Conservation (phyloP, 805 yeast species). For the Grigorovia yakushimaensis region DNA sequence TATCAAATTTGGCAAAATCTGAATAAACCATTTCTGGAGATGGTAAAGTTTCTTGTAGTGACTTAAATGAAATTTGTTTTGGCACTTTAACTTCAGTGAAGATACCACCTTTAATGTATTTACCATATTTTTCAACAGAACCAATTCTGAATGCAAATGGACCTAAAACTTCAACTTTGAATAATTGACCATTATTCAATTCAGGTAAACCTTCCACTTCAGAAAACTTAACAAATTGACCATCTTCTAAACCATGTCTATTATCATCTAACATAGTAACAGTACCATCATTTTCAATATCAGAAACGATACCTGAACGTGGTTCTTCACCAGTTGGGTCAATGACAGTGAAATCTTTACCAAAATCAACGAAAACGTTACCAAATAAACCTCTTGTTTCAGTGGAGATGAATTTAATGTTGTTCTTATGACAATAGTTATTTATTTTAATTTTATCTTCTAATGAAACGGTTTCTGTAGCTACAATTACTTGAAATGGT, state of each 20-base stretch:
- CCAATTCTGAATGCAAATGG: constrained; percentile 86
- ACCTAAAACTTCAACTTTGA: constrained; percentile 76
- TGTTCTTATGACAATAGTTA: constrained; percentile 59
- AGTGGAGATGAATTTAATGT: constrained; percentile 71
- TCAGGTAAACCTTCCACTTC: constrained; percentile 76
- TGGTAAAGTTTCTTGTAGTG: constrained; percentile 54
- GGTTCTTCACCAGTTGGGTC: constrained; percentile 95
- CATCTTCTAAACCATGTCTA: constrained; percentile 91
- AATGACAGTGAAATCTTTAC: constrained; percentile 64
- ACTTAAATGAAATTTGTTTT: constrained; percentile 46
- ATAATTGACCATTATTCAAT: constrained; percentile 64
- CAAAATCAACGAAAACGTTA: constrained; percentile 81
- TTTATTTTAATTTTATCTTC: constrained; percentile 71
- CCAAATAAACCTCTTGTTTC: constrained; percentile 87
- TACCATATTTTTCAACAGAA: constrained; percentile 44
- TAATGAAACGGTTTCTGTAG: constrained; percentile 58
- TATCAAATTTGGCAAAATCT: constrained; percentile 90
- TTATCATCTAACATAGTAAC: constrained; percentile 89
- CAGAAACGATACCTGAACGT: constrained; percentile 73
- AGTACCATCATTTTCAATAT: constrained; percentile 77
- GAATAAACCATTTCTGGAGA: constrained; percentile 72
- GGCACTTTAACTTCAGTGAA: constrained; percentile 93
- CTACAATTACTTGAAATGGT: constrained; percentile 68
- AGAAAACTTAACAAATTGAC: constrained; percentile 74
- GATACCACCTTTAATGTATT: constrained; percentile 73